Conservation (phyloP, 169 alveolate species). For the Toxoplasma gondii region DNA sequence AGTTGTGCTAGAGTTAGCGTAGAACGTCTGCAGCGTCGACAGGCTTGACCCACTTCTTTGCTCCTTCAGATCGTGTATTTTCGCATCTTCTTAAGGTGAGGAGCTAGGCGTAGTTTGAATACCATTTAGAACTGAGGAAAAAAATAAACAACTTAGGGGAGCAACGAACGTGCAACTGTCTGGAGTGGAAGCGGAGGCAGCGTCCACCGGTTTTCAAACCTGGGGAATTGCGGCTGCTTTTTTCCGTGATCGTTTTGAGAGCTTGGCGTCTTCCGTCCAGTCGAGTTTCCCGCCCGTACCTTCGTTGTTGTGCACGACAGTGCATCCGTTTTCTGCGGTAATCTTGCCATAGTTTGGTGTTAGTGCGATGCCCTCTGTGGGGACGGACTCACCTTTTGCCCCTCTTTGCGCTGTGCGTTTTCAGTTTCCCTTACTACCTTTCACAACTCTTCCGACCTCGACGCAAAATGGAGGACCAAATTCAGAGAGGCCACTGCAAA, state of each 20-base stretch:
- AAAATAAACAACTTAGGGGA: neutral
- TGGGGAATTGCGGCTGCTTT: neutral
- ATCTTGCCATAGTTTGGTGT: too few species aligned
- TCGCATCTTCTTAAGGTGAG: neutral
- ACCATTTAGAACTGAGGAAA: neutral
- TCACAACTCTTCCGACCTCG: constrained; percentile 18
- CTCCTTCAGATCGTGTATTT: too few species aligned
- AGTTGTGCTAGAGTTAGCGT: neutral
- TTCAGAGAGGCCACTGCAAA: constrained; percentile 79
- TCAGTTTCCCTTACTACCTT: neutral
- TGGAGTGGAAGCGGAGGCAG: neutral
- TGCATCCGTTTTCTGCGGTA: too few species aligned
- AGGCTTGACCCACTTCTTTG: neutral
- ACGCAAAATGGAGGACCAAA: constrained; percentile 54
- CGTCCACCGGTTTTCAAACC: neutral
- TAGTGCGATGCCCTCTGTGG: neutral
- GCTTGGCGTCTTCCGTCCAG: too few species aligned
- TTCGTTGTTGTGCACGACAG: too few species aligned
- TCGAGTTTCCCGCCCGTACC: too few species aligned
- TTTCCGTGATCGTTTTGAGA: neutral
- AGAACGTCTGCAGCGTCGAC: neutral
- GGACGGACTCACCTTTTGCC: neutral
- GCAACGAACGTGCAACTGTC: neutral
- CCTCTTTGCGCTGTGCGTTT: neutral
- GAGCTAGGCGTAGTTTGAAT: neutral